Percentiles rank a stretch among this genome's conserved stretches.
Conservation (phyloP, 2,329 filamentous ascomycete species). For the Venturia effusa region DNA sequence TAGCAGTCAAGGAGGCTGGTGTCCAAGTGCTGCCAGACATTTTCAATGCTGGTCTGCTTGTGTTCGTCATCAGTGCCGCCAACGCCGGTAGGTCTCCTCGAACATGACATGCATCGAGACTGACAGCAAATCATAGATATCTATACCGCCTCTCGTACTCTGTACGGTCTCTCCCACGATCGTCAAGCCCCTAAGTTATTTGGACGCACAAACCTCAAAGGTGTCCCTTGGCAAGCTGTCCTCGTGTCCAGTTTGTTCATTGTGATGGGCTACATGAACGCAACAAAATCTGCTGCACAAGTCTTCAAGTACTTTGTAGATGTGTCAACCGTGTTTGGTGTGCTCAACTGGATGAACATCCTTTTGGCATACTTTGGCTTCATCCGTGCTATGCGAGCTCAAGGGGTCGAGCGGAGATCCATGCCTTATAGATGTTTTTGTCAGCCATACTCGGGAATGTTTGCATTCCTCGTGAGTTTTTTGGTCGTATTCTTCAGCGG, state of each 20-base stretch:
- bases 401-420: constrained; percentile 23
- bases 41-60: constrained; percentile 6
- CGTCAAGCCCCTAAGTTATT: constrained; percentile 30
- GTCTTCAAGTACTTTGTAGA: constrained; percentile 35
- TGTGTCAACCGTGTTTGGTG: constrained; percentile 33
- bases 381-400: constrained; percentile 25
- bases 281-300: constrained; percentile 23
- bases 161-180: constrained; percentile 31
- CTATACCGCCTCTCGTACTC: constrained; percentile 33
- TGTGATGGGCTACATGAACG: constrained; percentile 31
- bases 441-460: constrained; percentile 31
- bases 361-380: constrained; percentile 31
- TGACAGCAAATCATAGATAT: constrained; percentile 8
- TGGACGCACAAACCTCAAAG: constrained; percentile 25
- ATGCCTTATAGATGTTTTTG: constrained; percentile 30
- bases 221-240: constrained; percentile 32
- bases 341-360: constrained; percentile 34
- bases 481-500: constrained; percentile 15
- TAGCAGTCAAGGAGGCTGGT: constrained; percentile 5
- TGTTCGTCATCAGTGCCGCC: constrained; percentile 5
- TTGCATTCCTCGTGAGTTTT: constrained; percentile 21
- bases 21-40: constrained; percentile 10
- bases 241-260: constrained; percentile 27
- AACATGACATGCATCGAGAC: neutral
- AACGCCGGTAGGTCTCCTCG: constrained; percentile 5